These are phyloP conservation scores for Gossypium australe DNA, from an alignment of 345 rosid genomes.

Conservation along the genomic window DNA sequence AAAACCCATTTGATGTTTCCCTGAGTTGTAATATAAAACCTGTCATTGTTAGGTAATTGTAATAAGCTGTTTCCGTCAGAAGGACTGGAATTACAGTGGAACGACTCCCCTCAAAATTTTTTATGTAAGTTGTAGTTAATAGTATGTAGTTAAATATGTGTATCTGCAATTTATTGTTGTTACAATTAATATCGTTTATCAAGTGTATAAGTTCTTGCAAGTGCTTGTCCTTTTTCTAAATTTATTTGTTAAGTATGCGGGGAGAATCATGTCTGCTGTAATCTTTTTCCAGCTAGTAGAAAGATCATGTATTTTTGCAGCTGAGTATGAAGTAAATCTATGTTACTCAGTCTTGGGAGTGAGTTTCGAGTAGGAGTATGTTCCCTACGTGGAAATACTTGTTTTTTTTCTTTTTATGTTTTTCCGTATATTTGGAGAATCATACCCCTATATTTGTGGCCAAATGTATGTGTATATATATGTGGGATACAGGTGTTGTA, in stretches of 20 bases:
- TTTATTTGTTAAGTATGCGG: neutral
- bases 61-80: conserved; percentile 35
- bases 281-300: neutral
- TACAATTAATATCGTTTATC: neutral
- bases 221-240: neutral
- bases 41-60: conserved; percentile 39
- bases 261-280: neutral
- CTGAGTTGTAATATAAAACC: conserved; percentile 8
- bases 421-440: no score
- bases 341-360: neutral
- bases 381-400: no score
- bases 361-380: neutral
- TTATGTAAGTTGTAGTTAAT: conserved; percentile 41
- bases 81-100: conserved; percentile 34
- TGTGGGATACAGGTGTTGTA: no score
- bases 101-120: conserved; percentile 35
- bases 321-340: neutral
- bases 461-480: no score
- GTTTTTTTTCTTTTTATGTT: no score
- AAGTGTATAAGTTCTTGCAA: neutral
- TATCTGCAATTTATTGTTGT: neutral
- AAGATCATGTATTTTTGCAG: neutral
- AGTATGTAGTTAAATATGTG: neutral
- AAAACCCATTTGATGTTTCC: neutral
- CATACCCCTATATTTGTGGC: no score